phyloP scores from a whole-genome alignment of 306 rosid genomes.

The Cicer judaicum region DNA sequence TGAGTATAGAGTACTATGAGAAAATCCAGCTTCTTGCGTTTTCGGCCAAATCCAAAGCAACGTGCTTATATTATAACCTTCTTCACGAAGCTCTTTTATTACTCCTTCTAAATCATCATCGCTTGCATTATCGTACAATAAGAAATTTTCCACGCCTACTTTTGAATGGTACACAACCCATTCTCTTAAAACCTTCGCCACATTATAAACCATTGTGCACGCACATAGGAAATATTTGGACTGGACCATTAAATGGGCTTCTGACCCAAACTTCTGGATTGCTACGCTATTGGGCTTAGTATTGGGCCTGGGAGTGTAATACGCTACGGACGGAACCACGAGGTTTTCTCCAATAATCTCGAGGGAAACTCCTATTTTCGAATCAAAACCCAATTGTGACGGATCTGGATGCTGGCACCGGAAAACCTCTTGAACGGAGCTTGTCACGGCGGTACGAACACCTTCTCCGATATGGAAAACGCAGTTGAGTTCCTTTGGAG shows the following conservation, averaged over 20 bases:
- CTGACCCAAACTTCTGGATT: neutral
- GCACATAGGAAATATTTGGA: conserved; percentile 64
- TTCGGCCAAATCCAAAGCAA: conserved; percentile 82
- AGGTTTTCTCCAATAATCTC: conserved; percentile 49
- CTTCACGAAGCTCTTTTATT: conserved; percentile 46
- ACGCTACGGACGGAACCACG: conserved; percentile 68
- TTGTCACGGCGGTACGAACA: conserved; percentile 57
- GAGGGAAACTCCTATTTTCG: conserved; percentile 51
- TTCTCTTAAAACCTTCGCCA: conserved; percentile 63
- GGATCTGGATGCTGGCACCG: conserved; percentile 69
- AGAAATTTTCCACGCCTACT: conserved; percentile 61
- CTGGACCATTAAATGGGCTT: neutral
- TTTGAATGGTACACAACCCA: conserved; percentile 76
- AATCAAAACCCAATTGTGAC: conserved; percentile 5
- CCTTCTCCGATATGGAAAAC: conserved; percentile 45
- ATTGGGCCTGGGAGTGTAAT: conserved; percentile 46
- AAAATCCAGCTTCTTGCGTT: conserved; percentile 81
- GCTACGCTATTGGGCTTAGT: neutral
- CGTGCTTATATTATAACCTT: conserved; percentile 59
- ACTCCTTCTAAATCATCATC: conserved; percentile 51
- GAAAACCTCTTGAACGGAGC: conserved; percentile 75
- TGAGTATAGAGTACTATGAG: conserved; percentile 58
- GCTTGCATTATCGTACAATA: conserved; percentile 73
- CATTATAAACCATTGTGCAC: conserved; percentile 81
- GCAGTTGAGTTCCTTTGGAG: conserved; percentile 59